Conservation (phyloP, 257 asterid species). For the Penstemon barbatus region DNA sequence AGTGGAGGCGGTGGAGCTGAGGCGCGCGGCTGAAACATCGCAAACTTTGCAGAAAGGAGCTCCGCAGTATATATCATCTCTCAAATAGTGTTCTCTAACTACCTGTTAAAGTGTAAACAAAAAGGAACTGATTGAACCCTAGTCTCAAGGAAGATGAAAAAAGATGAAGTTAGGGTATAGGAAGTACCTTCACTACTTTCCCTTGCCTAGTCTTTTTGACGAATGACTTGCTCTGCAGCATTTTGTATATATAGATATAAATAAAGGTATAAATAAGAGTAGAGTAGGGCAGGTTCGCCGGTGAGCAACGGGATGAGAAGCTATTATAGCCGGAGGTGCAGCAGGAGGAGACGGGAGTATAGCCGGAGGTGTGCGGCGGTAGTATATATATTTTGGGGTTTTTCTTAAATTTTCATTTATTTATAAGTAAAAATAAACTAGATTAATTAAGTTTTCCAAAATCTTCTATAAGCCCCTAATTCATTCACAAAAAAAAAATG, state of each 20-base stretch:
- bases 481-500: no score
- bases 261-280: no score
- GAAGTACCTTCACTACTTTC: constrained; percentile 64
- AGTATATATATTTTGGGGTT: no score
- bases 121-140: constrained; percentile 19
- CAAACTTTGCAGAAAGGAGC: constrained; percentile 77
- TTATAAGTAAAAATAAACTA: no score
- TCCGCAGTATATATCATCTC: constrained; percentile 96
- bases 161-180: not conserved
- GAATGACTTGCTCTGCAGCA: constrained; percentile 80
- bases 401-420: no score
- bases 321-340: no score
- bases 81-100: constrained; percentile 84
- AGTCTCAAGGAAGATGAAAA: not conserved
- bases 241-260: constrained; percentile 1
- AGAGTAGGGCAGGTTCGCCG: no score
- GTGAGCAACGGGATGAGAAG: no score
- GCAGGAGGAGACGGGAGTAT: no score
- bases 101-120: constrained; percentile 41
- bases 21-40: constrained; percentile 53
- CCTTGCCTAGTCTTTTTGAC: constrained; percentile 84
- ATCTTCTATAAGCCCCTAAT: no score
- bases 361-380: no score
- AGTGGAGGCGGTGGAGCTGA: constrained; percentile 49
- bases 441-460: no score